Conservation (phyloP, 176 grass and related monocot species). For the Musa troglodytarum region DNA sequence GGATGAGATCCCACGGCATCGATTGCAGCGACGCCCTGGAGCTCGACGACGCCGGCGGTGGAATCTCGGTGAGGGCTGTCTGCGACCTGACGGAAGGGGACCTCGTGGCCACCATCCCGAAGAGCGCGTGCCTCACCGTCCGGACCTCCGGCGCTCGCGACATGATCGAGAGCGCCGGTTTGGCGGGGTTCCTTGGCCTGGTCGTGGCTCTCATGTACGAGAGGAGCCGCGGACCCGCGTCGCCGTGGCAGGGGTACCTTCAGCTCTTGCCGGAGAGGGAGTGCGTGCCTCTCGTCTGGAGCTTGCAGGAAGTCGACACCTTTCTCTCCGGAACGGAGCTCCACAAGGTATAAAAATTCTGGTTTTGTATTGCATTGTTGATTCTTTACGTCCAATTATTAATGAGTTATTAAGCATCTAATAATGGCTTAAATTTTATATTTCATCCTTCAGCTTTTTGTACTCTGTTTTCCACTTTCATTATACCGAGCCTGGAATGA, state of each 20-base stretch:
- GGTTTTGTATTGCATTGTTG: background rate
- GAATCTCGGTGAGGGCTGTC: constrained; percentile 48
- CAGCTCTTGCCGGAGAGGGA: constrained; percentile 63
- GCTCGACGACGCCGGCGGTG: constrained; percentile 32
- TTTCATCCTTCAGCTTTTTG: background rate
- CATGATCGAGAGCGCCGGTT: constrained; percentile 44
- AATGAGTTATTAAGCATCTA: background rate
- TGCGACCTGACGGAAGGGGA: constrained; percentile 51
- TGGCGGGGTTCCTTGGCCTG: constrained; percentile 51
- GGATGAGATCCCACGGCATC: constrained; percentile 65
- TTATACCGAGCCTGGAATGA: background rate
- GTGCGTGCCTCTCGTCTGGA: constrained; percentile 79
- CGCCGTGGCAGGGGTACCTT: constrained; percentile 63
- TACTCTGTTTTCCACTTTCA: background rate
- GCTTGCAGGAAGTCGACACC: constrained; percentile 35
- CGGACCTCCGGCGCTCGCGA: constrained; percentile 39
- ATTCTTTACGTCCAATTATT: background rate
- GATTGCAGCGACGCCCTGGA: constrained; percentile 76
- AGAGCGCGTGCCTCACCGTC: constrained; percentile 59
- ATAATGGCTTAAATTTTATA: too few species aligned
- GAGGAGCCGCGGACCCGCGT: constrained; percentile 34
- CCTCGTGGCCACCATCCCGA: constrained; percentile 70
- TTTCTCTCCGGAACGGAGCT: constrained; percentile 83
- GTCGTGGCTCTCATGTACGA: constrained; percentile 81
- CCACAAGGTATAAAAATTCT: constrained; percentile 44